Base-by-base conservation (phyloP, 2,329 filamentous ascomycete genomes). In the Colletotrichum paranaense region DNA sequence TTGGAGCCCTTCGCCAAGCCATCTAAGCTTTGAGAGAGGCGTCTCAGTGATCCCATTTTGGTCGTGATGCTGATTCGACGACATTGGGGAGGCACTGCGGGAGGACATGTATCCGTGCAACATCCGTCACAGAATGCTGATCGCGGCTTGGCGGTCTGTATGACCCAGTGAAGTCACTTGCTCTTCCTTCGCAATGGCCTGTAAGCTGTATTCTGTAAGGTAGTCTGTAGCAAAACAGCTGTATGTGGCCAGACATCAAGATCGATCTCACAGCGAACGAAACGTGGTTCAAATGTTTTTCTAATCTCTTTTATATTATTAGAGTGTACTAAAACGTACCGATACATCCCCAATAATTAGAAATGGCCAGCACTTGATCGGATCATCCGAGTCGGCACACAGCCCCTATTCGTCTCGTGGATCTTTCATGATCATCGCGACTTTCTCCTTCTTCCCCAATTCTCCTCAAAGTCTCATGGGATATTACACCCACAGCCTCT, bases 341-440 rank as follows among this genome's bases (percentile, higher is more conserved):
- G 53, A 71, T 62, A 70, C 35, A 57, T 38, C 30, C 62, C 32
- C 71, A 73, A 71, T 62, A 71, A 71, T 58, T 62, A 75, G n/a
- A 49, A 66, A 67, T 30, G 64, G 65, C 72, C 62, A 68, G 71
- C 67, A 71, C 70, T 62, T 75, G 60, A 64, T 74, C 67, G 52
- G 59, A 75, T 67, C 70, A 71, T 62, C 73, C 73, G 67, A 71
- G 56, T 30, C 56, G 71, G 71, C 71, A 71, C 71, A 16, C 71
- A 71, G 71, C 67, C 49, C 35, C 69, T 64, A 26, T 49, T 32
- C 56, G n/a, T 57, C 67, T 57, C 60, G 60, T 71, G 62, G 53
- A n/a, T 60, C 19, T 68, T 46, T 64, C 32, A 69, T 69, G 66
- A 69, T 56, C 53, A 60, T 56, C 59, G n/a, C n/a, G n/a, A n/a